Evolutionary conservation across 1,284 basidiomycete species (phyloP), one percentile per base, ranked within the genome.

Genomic region (Boletus sp.): DNA sequence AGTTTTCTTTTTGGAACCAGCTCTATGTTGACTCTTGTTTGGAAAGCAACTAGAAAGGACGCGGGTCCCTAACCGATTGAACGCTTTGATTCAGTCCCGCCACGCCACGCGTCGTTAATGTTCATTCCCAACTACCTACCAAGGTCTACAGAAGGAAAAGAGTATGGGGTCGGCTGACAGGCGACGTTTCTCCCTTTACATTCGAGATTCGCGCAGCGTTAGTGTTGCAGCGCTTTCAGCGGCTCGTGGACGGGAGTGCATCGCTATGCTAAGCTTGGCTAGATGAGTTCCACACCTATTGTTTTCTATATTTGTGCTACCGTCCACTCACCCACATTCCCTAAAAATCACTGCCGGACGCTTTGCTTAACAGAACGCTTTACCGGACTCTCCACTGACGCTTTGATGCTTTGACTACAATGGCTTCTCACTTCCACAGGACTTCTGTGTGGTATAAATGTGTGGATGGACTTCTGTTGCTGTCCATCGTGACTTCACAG

Each of bases 231-330:
- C 14, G 3, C 12, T 22, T 3, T 32, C 22, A 4, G 10, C 2
- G 12, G 13, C 6, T 12, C 8, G 13, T 27, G 10, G 19, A 23
- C 25, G 17, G 26, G 9, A 5, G 23, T 20, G 7, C 8, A 9
- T 25, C 23, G 5, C 5, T 37, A 7, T 29, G 4, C 22, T 22
- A 22, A 22, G 4, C 22, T n/a, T n/a, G n/a, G n/a, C n/a, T 10
- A 27, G 44, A 32, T 46, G 16, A 46, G 49, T 54, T 38, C 49
- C 40, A 46, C 38, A 40, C 2, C 37, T 14, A 44, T 59, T 57
- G 50, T 59, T 19, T 19, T 39, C 41, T 45, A 1, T 48, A 29
- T 57, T 46, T 20, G 50, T 57, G 20, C 37, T 22, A 2, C 26
- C n/a, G 25, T 45, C 44, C 44, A 19, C 20, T 17, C 23, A 41